Percentiles rank a stretch among this genome's conserved stretches.
Evolutionary conservation across 2,329 filamentous ascomycete species (phyloP).

Genomic region (Epichloe amarillans): DNA sequence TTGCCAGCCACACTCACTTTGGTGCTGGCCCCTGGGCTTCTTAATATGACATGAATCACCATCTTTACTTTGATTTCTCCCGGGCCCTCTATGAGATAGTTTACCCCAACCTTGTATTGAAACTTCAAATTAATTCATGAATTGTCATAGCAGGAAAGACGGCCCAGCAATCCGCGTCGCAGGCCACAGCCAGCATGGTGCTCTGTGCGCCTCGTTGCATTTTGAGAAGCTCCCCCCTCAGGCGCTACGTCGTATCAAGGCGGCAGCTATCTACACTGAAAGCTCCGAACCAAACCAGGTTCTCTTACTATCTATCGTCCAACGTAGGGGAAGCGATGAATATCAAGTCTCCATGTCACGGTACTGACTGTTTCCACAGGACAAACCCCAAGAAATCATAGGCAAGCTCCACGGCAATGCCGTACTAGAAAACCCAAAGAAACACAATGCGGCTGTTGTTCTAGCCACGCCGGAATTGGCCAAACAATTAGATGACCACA

Average conservation of each 20-base stretch:
- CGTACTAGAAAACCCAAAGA: constrained; percentile 15
- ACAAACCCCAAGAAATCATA: constrained; percentile 9
- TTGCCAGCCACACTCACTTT: background rate
- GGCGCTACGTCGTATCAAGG: background rate
- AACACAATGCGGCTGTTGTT: constrained; percentile 31
- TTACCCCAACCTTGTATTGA: background rate
- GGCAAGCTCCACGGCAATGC: constrained; percentile 11
- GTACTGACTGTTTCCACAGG: constrained; percentile 1
- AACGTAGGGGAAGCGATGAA: constrained; percentile 2
- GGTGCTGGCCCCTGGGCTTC: background rate
- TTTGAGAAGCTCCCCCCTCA: constrained; percentile 9
- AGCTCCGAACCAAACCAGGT: constrained; percentile 9
- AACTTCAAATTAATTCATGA: background rate
- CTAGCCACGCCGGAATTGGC: constrained; percentile 36
- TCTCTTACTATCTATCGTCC: constrained; percentile 11
- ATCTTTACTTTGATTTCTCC: background rate
- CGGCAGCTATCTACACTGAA: constrained; percentile 8
- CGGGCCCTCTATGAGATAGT: background rate
- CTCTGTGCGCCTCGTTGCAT: constrained; percentile 9
- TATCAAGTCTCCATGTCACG: background rate
- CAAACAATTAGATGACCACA: constrained; percentile 31
- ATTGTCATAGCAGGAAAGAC: background rate
- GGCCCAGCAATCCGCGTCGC: background rate
- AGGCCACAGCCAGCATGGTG: constrained; percentile 10
- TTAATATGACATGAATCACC: background rate